Base-by-base conservation (phyloP, 2,329 filamentous ascomycete species). In the Ophiostoma perfectum region DNA sequence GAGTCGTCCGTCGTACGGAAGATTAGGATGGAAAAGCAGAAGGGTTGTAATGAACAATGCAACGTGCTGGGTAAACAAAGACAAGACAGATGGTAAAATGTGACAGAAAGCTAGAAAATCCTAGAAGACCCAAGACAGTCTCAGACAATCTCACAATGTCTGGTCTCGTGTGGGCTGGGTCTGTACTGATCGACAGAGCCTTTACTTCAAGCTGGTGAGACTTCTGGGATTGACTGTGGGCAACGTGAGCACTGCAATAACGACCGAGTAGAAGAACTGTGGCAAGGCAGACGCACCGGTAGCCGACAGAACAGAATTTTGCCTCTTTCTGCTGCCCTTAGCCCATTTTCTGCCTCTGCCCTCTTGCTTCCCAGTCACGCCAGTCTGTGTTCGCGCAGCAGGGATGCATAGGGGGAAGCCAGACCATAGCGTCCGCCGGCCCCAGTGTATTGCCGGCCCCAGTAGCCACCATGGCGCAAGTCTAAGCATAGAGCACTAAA, bases 161-260 rank as follows among this genome's bases (percentile, higher is more conserved):
- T 27, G 49, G 49, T 36, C 49, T 7, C 18, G 18, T 27, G n/a
- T 27, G 18, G 49, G 49, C 18, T 55, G 47, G 47, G 47, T 49
- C 47, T 49, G 49, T 27, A 27, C n/a, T 4, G 49, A 55, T 55
- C 49, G 49, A 18, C 49, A 55, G 49, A 12, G 18, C n/a, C 8
- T 55, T 55, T 55, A 55, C 49, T 55, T 6, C 6, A 55, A 55
- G 49, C n/a, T 55, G 49, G 49, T 27, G 49, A 55, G 49, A 55
- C 49, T 16, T 27, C 49, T 55, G 49, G 49, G 49, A 27, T 55
- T 16, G 18, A 27, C 49, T 55, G 49, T 55, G 49, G 49, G 49
- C 49, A 55, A 55, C 18, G 49, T 9, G 49, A 9, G 49, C 49
- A 55, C 49, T 55, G 49, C n/a, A 55, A 55, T 27, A 55, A 55